These are phyloP conservation scores for Cornus controversa DNA, from an alignment of 148 eudicot genomes.

Conservation along the genomic window DNA sequence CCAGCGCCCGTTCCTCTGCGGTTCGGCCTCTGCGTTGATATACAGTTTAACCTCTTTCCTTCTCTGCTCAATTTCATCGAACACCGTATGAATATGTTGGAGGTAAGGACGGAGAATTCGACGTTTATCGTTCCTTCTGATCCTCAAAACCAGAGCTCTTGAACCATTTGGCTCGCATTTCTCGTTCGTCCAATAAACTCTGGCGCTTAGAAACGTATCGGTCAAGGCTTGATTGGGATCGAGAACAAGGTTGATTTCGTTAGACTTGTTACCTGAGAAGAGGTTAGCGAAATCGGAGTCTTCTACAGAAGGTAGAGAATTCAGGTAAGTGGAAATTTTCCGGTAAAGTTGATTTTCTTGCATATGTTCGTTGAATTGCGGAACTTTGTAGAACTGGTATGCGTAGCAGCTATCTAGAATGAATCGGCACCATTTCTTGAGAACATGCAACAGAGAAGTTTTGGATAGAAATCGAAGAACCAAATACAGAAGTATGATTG, in stretches of 20 bases:
- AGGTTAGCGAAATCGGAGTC: constrained; percentile 61
- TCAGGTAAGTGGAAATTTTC: constrained; percentile 47
- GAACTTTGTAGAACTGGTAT: constrained; percentile 50
- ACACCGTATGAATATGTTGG: constrained; percentile 53
- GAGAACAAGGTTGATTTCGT: constrained; percentile 49
- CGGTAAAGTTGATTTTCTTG: constrained; percentile 56
- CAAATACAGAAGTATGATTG: constrained; percentile 13
- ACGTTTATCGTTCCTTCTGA: constrained; percentile 52
- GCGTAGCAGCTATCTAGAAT: constrained; percentile 37
- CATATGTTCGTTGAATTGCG: constrained; percentile 47
- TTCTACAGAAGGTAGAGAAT: constrained; percentile 44
- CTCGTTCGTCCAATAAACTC: constrained; percentile 45
- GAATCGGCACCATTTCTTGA: constrained; percentile 18
- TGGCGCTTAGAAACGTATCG: constrained; percentile 47
- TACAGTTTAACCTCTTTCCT: constrained; percentile 42
- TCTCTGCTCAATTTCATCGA: constrained; percentile 59
- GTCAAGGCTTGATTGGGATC: constrained; percentile 37
- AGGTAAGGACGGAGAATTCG: constrained; percentile 50
- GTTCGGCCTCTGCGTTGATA: constrained; percentile 31
- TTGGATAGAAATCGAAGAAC: constrained; percentile 26
- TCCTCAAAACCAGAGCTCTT: constrained; percentile 39
- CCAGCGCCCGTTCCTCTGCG: constrained; percentile 44
- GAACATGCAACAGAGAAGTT: constrained; percentile 31
- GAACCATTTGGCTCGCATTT: constrained; percentile 15
- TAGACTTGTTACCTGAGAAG: constrained; percentile 45